phyloP scores from a whole-genome alignment of 805 yeast genomes.

The Candida nanaspora region DNA sequence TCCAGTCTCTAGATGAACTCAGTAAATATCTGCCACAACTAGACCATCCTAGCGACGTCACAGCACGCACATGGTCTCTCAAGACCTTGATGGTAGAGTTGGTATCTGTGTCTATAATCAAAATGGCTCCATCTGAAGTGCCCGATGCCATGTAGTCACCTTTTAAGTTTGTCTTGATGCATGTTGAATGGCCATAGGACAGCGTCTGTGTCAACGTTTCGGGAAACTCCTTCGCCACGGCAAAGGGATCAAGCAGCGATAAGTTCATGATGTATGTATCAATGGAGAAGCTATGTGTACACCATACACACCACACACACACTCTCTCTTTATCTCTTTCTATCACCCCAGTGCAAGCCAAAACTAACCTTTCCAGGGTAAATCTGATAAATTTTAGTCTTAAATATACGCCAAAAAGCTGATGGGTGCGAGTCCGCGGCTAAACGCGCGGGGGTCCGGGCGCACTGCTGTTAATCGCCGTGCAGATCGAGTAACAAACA shows the following conservation, averaged over 20 bases:
- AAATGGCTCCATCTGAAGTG: slow-evolving; percentile 60
- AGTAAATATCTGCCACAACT: slow-evolving; percentile 60
- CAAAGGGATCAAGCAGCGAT: slow-evolving; percentile 80
- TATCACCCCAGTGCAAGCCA: too few relatives aligned
- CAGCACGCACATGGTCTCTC: slow-evolving; percentile 61
- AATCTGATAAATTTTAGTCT: too few relatives aligned
- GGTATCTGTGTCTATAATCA: slow-evolving; percentile 70
- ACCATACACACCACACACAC: too few relatives aligned
- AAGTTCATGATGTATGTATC: slow-evolving; percentile 60
- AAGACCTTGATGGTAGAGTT: slow-evolving; percentile 48
- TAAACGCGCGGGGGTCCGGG: too few relatives aligned
- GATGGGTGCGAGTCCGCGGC: too few relatives aligned
- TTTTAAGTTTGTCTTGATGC: slow-evolving; percentile 56
- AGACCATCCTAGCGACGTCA: slow-evolving; percentile 76
- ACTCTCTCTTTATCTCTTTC: too few relatives aligned
- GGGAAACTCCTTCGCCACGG: slow-evolving; percentile 88
- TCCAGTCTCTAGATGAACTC: slow-evolving; percentile 78
- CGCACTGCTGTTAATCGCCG: too few relatives aligned
- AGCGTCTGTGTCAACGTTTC: slow-evolving; percentile 71
- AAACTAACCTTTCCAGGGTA: too few relatives aligned
- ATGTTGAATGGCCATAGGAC: slow-evolving; percentile 59
- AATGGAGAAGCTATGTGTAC: too few relatives aligned
- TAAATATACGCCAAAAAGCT: too few relatives aligned
- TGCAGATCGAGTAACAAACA: too few relatives aligned
- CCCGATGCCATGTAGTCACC: slow-evolving; percentile 91